Percentiles rank a stretch among this genome's conserved stretches.
phyloP scores from a whole-genome alignment of 164 flowering plant species.

The Berberis thunbergii region DNA sequence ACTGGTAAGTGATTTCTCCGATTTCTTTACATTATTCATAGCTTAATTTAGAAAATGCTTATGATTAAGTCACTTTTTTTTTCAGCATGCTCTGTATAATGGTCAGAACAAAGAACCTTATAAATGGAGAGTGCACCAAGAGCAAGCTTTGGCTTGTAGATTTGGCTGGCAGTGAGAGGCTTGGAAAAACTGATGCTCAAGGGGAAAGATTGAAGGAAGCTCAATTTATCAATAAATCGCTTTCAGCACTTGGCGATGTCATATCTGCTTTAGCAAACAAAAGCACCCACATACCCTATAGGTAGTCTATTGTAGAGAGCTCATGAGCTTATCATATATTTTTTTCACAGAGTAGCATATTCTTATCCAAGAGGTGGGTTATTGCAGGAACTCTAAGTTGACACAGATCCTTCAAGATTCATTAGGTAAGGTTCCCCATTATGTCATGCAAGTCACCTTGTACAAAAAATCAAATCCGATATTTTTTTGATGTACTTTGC shows the following conservation, averaged over 20 bases:
- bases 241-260: conserved; percentile 18
- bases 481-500: background rate
- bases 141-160: conserved; percentile 25
- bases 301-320: conserved; percentile 20
- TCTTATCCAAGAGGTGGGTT: background rate
- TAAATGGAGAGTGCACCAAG: conserved; percentile 32
- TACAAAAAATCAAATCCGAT: background rate
- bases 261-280: conserved; percentile 71
- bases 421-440: conserved; percentile 32
- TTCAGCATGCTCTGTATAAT: conserved; percentile 26
- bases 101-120: conserved; percentile 30
- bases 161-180: conserved; percentile 12
- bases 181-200: conserved; percentile 7
- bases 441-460: too few relatives aligned
- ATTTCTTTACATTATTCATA: background rate
- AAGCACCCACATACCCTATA: conserved; percentile 66
- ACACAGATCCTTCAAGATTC: conserved; percentile 93
- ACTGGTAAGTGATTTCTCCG: background rate
- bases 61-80: too few relatives aligned
- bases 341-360: too few relatives aligned
- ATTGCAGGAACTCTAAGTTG: conserved; percentile 77
- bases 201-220: conserved; percentile 39
- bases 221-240: conserved; percentile 62
- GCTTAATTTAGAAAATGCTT: background rate
- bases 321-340: too few relatives aligned